Percentiles rank a stretch among this genome's conserved stretches.
Evolutionary conservation across 441 rosid genomes (phyloP).

Genomic region (Pelargonium australe): DNA sequence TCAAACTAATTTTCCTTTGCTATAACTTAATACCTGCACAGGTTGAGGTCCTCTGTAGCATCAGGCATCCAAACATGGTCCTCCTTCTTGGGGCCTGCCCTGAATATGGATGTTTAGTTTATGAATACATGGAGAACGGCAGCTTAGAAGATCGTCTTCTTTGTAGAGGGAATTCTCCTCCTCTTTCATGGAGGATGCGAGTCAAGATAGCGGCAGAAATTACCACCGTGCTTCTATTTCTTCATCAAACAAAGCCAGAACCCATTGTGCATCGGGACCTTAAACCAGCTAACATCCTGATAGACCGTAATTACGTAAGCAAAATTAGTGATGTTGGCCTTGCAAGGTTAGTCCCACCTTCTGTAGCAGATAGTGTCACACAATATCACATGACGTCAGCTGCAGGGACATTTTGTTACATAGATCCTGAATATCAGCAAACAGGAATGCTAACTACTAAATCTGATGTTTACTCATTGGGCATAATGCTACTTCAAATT

Average conservation of each 20-base stretch:
- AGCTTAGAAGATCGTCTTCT: slow-evolving; percentile 62
- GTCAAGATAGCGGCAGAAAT: slow-evolving; percentile 58
- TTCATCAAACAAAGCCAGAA: slow-evolving; percentile 74
- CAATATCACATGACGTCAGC: slow-evolving; percentile 66
- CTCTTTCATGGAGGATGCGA: slow-evolving; percentile 51
- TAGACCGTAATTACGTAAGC: slow-evolving; percentile 58
- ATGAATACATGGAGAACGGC: slow-evolving; percentile 60
- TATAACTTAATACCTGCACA: slow-evolving; percentile 9
- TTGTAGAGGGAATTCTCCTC: slow-evolving; percentile 40
- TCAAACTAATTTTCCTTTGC: slow-evolving; percentile 13
- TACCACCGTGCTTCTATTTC: slow-evolving; percentile 55
- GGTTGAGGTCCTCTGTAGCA: slow-evolving; percentile 62
- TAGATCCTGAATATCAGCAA: slow-evolving; percentile 75
- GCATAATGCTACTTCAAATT: slow-evolving; percentile 55
- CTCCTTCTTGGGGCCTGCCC: slow-evolving; percentile 76
- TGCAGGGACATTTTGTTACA: slow-evolving; percentile 74
- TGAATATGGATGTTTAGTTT: slow-evolving; percentile 62
- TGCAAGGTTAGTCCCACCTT: slow-evolving; percentile 60
- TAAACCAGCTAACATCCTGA: slow-evolving; percentile 71
- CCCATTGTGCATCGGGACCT: slow-evolving; percentile 77
- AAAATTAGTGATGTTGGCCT: slow-evolving; percentile 78
- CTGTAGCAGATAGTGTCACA: slow-evolving; percentile 56
- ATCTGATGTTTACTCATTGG: slow-evolving; percentile 62
- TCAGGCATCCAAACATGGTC: slow-evolving; percentile 75
- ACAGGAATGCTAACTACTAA: slow-evolving; percentile 58